Conservation (phyloP, 345 rosid species). For the Salix udensis region DNA sequence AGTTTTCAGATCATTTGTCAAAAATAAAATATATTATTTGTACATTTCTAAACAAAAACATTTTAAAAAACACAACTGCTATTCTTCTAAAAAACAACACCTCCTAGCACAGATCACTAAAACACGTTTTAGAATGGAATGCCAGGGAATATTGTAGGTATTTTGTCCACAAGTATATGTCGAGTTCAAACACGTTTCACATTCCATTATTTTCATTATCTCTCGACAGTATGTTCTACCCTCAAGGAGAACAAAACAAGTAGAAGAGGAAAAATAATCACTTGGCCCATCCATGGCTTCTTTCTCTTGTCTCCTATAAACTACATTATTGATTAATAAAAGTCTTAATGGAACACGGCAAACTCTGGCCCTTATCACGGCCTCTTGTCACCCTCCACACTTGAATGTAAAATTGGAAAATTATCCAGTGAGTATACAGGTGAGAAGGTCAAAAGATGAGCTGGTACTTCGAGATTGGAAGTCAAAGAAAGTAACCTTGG, state of each 20-base stretch:
- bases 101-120: too few relatives aligned
- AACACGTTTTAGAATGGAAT: background rate
- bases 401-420: background rate
- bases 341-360: constrained; percentile 5
- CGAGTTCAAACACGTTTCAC: constrained; percentile 26
- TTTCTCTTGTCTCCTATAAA: constrained; percentile 38
- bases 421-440: background rate
- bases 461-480: background rate
- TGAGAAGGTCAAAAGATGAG: background rate
- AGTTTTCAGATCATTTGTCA: too few relatives aligned
- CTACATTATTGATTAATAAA: constrained; percentile 8
- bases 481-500: background rate
- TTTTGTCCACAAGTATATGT: constrained; percentile 49
- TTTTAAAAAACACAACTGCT: too few relatives aligned
- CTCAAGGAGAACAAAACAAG: constrained; percentile 29
- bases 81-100: too few relatives aligned
- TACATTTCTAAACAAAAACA: too few relatives aligned
- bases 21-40: too few relatives aligned
- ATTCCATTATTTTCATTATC: constrained; percentile 31
- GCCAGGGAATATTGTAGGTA: constrained; percentile 10
- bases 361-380: constrained; percentile 11
- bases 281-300: constrained; percentile 32
- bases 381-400: constrained; percentile 13
- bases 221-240: background rate
- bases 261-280: constrained; percentile 1